Percentiles rank a stretch among this genome's conserved stretches.
Conservation (phyloP, 108 stramenopile genomes). For the Skeletonema grethae region DNA sequence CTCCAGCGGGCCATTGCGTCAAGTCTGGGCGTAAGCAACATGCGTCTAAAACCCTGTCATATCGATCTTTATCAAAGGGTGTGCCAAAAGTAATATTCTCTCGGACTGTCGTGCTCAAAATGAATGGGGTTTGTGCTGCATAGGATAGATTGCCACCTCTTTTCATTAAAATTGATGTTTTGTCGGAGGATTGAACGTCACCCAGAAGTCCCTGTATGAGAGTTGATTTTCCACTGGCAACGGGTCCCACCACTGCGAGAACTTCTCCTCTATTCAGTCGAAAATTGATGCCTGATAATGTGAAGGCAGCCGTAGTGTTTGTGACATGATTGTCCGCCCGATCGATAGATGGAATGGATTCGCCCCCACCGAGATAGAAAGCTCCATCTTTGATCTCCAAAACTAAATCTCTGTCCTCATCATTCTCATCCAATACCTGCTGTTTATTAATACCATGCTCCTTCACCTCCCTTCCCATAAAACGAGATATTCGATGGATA, state of each 20-base stretch:
- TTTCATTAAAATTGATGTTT: slow-evolving; percentile 38
- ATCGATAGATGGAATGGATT: background rate
- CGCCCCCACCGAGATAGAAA: slow-evolving; percentile 6
- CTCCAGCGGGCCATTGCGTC: slow-evolving; percentile 56
- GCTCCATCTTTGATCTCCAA: slow-evolving; percentile 4
- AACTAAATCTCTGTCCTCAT: slow-evolving; percentile 6
- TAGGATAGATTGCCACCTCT: slow-evolving; percentile 70
- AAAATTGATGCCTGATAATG: slow-evolving; percentile 46
- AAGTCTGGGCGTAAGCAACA: slow-evolving; percentile 80
- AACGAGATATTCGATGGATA: slow-evolving; percentile 10
- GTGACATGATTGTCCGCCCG: background rate
- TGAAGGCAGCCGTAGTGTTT: slow-evolving; percentile 27
- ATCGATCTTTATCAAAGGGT: slow-evolving; percentile 67
- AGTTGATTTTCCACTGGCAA: slow-evolving; percentile 53
- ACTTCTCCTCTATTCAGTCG: slow-evolving; percentile 48
- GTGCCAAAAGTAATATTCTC: slow-evolving; percentile 97
- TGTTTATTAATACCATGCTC: background rate
- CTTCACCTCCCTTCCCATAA: slow-evolving; percentile 23
- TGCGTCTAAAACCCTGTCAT: slow-evolving; percentile 81
- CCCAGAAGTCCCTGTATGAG: slow-evolving; percentile 68
- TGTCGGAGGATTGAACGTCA: slow-evolving; percentile 52
- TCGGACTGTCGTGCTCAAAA: slow-evolving; percentile 88
- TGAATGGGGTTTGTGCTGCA: slow-evolving; percentile 91
- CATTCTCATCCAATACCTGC: background rate
- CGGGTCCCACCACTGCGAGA: slow-evolving; percentile 41